phyloP scores from a whole-genome alignment of 768 basidiomycete species.

The Serendipita sp. region DNA sequence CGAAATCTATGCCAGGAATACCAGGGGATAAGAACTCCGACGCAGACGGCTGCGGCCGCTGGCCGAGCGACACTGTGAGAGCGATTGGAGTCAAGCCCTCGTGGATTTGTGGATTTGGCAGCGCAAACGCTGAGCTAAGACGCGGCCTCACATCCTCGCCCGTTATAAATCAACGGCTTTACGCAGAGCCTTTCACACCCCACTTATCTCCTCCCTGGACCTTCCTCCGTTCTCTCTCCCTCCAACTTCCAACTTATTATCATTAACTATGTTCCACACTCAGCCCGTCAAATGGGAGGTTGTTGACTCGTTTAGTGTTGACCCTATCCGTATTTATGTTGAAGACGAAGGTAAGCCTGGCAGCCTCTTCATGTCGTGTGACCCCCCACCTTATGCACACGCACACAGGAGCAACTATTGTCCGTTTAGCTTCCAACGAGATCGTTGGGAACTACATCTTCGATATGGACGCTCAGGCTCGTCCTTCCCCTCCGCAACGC shows the following conservation, averaged over 20 bases:
- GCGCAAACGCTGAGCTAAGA: too few relatives aligned
- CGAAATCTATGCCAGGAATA: too few relatives aligned
- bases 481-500: neutral
- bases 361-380: neutral
- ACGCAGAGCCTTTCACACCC: too few relatives aligned
- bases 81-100: too few relatives aligned
- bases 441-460: neutral
- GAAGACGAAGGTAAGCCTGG: slow-evolving; percentile 1
- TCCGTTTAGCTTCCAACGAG: neutral
- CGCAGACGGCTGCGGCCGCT: too few relatives aligned
- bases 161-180: too few relatives aligned
- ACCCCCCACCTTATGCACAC: neutral
- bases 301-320: neutral
- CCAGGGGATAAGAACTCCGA: too few relatives aligned
- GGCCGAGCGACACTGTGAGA: too few relatives aligned
- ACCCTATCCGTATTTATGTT: neutral
- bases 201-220: too few relatives aligned
- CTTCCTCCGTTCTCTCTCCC: neutral
- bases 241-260: neutral
- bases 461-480: neutral
- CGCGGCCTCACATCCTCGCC: too few relatives aligned
- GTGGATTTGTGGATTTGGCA: too few relatives aligned
- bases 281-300: slow-evolving; percentile 1
- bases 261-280: neutral
- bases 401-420: neutral